phyloP scores from a whole-genome alignment of 768 basidiomycete genomes.

The Chalciporus piperatus region DNA sequence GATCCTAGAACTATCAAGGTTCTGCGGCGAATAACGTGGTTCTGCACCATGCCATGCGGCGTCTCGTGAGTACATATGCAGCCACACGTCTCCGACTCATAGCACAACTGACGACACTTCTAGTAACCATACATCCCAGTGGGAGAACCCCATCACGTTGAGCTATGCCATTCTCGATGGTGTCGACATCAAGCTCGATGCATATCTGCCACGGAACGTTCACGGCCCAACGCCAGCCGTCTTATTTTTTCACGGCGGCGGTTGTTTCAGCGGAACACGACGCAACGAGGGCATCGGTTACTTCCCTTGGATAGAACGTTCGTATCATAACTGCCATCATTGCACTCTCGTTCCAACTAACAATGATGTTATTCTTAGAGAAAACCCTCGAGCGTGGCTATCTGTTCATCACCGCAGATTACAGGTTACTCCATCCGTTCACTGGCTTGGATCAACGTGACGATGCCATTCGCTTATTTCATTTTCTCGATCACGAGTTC shows the following conservation, averaged over 20 bases:
- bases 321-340: background rate
- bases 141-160: background rate
- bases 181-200: slow-evolving; percentile 1
- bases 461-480: slow-evolving; percentile 1
- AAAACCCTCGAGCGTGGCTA: background rate
- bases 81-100: no score
- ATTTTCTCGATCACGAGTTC: background rate
- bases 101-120: no score
- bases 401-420: slow-evolving; percentile 3
- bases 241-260: slow-evolving; percentile 3
- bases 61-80: background rate
- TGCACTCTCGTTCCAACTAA: background rate
- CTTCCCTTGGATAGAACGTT: slow-evolving; percentile 4
- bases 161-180: slow-evolving; percentile 1
- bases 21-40: no score
- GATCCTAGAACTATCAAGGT: no score
- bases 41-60: background rate
- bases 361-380: background rate
- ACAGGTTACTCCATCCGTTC: slow-evolving; percentile 2
- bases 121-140: background rate
- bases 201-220: background rate
- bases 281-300: background rate
- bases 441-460: slow-evolving; percentile 4
- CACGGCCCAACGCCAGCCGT: background rate
- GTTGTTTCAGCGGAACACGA: slow-evolving; percentile 2